phyloP scores from a whole-genome alignment of 208 protist species.

The Herpetomonas samuelpessoai region DNA sequence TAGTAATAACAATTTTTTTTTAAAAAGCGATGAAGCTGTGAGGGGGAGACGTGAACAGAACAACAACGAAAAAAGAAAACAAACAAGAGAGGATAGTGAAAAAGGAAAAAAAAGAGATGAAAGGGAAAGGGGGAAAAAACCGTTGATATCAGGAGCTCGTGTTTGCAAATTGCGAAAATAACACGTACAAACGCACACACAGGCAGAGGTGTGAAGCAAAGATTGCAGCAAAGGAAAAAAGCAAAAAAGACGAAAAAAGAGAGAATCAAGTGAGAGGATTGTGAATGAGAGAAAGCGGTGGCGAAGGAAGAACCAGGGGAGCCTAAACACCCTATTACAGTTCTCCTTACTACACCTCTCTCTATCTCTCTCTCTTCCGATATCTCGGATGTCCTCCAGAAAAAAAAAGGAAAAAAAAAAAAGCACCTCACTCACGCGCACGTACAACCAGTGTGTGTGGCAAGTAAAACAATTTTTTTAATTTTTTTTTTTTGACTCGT shows the following conservation, averaged over 20 bases:
- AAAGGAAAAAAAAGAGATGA: constrained; percentile 2
- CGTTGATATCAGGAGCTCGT: neutral
- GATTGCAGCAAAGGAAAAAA: constrained; percentile 2
- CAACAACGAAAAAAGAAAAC: constrained; percentile 7
- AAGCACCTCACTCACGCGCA: too few relatives aligned
- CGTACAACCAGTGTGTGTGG: too few relatives aligned
- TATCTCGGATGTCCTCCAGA: too few relatives aligned
- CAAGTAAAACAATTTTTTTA: too few relatives aligned
- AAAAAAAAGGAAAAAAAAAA: too few relatives aligned
- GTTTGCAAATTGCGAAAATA: neutral
- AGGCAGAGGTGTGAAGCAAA: too few relatives aligned
- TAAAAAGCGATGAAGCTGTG: neutral
- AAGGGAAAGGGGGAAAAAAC: constrained; percentile 1
- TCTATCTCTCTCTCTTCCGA: too few relatives aligned
- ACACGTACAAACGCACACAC: neutral
- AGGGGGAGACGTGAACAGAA: neutral
- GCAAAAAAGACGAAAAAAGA: constrained; percentile 1
- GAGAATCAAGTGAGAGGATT: neutral
- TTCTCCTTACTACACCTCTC: too few relatives aligned
- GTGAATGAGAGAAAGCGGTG: constrained; percentile 3
- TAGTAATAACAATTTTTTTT: neutral
- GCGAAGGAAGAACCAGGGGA: neutral
- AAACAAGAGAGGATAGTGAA: neutral
- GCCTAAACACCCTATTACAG: too few relatives aligned
- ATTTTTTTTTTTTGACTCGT: too few relatives aligned